Conservation (phyloP, 768 basidiomycete genomes). For the Tulasnella calospora region DNA sequence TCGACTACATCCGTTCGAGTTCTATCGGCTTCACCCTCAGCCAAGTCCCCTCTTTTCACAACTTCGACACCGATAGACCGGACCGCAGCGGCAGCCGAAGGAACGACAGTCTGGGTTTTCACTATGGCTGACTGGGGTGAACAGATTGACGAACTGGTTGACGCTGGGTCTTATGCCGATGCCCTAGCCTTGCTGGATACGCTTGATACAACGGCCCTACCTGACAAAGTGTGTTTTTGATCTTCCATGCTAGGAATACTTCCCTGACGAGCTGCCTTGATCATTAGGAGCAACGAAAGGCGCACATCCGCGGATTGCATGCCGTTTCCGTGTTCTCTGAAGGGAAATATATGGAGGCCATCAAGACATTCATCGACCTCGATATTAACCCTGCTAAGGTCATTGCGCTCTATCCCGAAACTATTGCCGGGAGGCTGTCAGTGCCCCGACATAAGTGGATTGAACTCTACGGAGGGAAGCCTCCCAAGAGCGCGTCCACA, state of each 20-base stretch:
- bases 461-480: conserved; percentile 71
- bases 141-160: conserved; percentile 80
- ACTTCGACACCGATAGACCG: conserved; percentile 73
- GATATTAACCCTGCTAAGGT: conserved; percentile 93
- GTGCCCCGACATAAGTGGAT: conserved; percentile 71
- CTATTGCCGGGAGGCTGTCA: conserved; percentile 71
- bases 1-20: conserved; percentile 48
- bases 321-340: conserved; percentile 72
- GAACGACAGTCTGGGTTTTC: conserved; percentile 74
- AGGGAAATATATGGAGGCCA: conserved; percentile 67
- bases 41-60: conserved; percentile 55
- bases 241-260: neutral
- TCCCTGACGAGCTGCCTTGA: neutral
- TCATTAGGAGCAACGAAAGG: conserved; percentile 50
- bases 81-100: conserved; percentile 57
- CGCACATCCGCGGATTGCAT: conserved; percentile 62
- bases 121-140: conserved; percentile 67
- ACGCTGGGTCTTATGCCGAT: conserved; percentile 62
- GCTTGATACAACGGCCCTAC: conserved; percentile 53
- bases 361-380: conserved; percentile 81
- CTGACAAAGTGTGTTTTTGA: conserved; percentile 53
- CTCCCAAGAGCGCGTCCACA: conserved; percentile 35
- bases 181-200: conserved; percentile 74
- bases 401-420: conserved; percentile 78
- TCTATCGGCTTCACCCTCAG: conserved; percentile 51